These are phyloP conservation scores for Moesziomyces sp. DNA, from an alignment of 1,284 basidiomycete species.

Conservation along the genomic window DNA sequence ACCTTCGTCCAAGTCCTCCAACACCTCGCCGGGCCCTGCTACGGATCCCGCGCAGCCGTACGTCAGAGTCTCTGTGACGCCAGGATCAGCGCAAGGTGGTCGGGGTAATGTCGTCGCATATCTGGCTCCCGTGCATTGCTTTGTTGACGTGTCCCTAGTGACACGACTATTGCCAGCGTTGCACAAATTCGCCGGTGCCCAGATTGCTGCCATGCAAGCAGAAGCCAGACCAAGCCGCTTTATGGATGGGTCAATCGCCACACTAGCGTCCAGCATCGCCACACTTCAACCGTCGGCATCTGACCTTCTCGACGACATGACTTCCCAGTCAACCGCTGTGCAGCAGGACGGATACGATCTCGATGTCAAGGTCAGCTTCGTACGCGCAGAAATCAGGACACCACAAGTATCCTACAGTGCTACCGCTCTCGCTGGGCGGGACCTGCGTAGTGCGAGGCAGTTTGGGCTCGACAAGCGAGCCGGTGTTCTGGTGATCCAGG, in stretches of 20 bases:
- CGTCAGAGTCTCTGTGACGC: conserved; percentile 3
- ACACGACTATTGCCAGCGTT: conserved; percentile 44
- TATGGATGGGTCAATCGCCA: conserved; percentile 31
- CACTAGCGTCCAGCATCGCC: conserved; percentile 31
- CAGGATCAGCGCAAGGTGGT: not conserved
- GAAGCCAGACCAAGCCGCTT: not conserved
- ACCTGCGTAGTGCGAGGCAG: conserved; percentile 9
- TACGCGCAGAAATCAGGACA: conserved; percentile 45
- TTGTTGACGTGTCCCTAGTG: conserved; percentile 48
- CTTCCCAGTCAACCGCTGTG: not conserved
- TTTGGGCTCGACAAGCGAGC: conserved; percentile 37
- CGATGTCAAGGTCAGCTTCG: conserved; percentile 24
- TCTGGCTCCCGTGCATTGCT: conserved; percentile 47
- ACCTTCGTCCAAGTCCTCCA: conserved; percentile 4
- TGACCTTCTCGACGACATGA: conserved; percentile 10
- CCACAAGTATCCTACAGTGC: conserved; percentile 28
- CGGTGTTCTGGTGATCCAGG: conserved; percentile 47
- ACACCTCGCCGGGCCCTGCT: not conserved
- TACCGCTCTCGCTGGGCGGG: conserved; percentile 16
- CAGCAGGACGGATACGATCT: conserved; percentile 10
- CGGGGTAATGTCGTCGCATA: conserved; percentile 10
- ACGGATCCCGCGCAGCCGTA: conserved; percentile 1
- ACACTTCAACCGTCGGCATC: conserved; percentile 30
- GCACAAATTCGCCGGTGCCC: conserved; percentile 25
- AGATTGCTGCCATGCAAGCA: conserved; percentile 15